A percentile compares a stretch with the other conserved stretches of the same genome.
Conservation (phyloP, 768 basidiomycete genomes). For the Gymnopilus dilepis region DNA sequence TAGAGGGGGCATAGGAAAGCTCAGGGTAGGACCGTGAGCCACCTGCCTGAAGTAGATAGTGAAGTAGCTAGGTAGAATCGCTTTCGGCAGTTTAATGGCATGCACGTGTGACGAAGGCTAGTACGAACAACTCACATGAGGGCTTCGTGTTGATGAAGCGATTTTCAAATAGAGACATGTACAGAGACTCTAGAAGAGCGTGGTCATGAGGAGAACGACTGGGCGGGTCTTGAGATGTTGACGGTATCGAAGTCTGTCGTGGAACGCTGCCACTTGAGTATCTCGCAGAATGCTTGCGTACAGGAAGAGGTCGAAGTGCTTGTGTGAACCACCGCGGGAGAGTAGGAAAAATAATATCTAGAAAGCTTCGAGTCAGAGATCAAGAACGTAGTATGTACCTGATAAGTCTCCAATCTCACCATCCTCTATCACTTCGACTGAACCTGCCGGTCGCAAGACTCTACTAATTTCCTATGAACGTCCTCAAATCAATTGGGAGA, state of each 20-base stretch:
- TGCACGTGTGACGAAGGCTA: not conserved
- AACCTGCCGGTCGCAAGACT: slow-evolving; percentile 70
- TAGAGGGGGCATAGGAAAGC: slow-evolving; percentile 73
- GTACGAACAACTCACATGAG: slow-evolving; percentile 50
- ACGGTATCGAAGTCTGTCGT: slow-evolving; percentile 39
- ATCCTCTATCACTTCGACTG: slow-evolving; percentile 75
- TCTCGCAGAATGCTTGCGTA: slow-evolving; percentile 53
- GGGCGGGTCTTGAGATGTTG: slow-evolving; percentile 27
- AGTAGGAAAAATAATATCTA: slow-evolving; percentile 78
- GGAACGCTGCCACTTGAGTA: slow-evolving; percentile 49
- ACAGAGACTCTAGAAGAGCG: slow-evolving; percentile 69
- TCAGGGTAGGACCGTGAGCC: slow-evolving; percentile 60
- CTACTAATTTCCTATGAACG: slow-evolving; percentile 70
- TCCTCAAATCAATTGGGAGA: not conserved
- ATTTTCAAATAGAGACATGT: slow-evolving; percentile 68
- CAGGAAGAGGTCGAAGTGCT: slow-evolving; percentile 61
- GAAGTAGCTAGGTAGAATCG: slow-evolving; percentile 71
- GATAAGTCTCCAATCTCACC: slow-evolving; percentile 45
- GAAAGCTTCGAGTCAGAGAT: slow-evolving; percentile 7
- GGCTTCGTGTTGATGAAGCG: slow-evolving; percentile 77
- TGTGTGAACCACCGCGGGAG: slow-evolving; percentile 81
- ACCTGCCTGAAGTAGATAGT: slow-evolving; percentile 75
- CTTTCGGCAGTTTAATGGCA: slow-evolving; percentile 35
- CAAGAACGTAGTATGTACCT: not conserved
- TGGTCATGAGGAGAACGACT: slow-evolving; percentile 61